Evolutionary conservation across 768 basidiomycete species (phyloP), one percentile per base, ranked within the genome.

Genomic region (Hemileccinum rubropunctum): DNA sequence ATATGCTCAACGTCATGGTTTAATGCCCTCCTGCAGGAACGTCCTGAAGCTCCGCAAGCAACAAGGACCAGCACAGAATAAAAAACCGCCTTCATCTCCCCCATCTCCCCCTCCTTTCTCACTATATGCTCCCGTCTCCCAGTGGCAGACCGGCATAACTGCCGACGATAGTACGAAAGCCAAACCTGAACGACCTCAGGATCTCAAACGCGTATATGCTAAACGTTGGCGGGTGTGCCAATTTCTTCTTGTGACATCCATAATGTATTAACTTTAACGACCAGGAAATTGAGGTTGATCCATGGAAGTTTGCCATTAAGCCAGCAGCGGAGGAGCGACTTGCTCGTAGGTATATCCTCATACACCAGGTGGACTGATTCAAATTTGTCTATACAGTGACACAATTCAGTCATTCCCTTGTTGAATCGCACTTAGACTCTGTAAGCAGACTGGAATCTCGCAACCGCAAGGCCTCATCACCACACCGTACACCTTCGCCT

Each of bases 11-110:
- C 21, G 43, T 48, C 26, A 0, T 40, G 36, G 26, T 35, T 47
- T 43, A 45, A 56, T 34, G 12, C 9, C 21, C 30, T 42, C 45
- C 14, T 27, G 27, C 45, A 78, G 75, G 27, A 77, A 78, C 51
- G 52, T 76, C 23, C 62, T 78, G 37, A 83, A 76, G 68, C 57
- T 78, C 33, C 68, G 68, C 50, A 79, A 76, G 53, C 63, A 71
- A 49, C 66, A 66, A 39, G 52, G 59, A 36, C 32, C 14, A 17
- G 40, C 2, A 8, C 58, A 57, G 14, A 46, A 51, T 10, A 36
- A 34, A 50, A 50, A 44, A 18, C 13, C 26, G 58, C 38, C 28
- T 14, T 35, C 35, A 14, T 48, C 48, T n/a, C 52, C 42, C 13
- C 37, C 45, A 21, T 40, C 51, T n/a, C 45, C 45, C n/a, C 54